Evolutionary conservation across 164 flowering plant species (phyloP).

Genomic region (Vitis cinerea): DNA sequence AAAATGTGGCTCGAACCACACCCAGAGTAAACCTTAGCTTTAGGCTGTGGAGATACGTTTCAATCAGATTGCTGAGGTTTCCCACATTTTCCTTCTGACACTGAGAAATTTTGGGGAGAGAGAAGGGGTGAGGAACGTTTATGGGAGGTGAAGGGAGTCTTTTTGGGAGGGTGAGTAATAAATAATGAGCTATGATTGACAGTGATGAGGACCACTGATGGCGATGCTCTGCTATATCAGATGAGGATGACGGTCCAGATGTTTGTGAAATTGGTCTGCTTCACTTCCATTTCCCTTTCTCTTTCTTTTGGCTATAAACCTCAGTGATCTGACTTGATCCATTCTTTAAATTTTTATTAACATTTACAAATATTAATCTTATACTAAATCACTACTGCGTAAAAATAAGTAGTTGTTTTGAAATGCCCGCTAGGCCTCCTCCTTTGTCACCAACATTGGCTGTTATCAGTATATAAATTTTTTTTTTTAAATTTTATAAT

Average conservation of each 20-base stretch:
- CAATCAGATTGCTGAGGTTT: not conserved
- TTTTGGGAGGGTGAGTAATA: slow-evolving; percentile 9
- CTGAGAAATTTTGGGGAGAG: not conserved
- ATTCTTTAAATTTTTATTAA: no score
- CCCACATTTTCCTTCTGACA: slow-evolving; percentile 5
- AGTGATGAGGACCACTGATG: not conserved
- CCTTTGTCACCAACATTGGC: no score
- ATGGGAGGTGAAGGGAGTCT: not conserved
- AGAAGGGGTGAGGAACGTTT: not conserved
- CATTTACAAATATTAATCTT: no score
- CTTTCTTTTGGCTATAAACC: no score
- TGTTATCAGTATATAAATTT: no score
- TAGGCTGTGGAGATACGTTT: not conserved
- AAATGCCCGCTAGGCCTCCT: no score
- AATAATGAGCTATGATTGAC: slow-evolving; percentile 4
- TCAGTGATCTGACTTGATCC: no score
- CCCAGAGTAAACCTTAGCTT: not conserved
- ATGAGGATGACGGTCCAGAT: not conserved
- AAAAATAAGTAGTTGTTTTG: no score
- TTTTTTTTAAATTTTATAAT: no score
- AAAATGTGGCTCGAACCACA: not conserved
- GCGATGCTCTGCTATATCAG: not conserved
- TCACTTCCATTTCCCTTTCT: no score
- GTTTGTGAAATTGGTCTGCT: not conserved
- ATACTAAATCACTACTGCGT: no score